A percentile compares a stretch with the other conserved stretches of the same genome.
phyloP scores from a whole-genome alignment of 2,329 filamentous ascomycete species.

The Myriosclerotinia curreyana region DNA sequence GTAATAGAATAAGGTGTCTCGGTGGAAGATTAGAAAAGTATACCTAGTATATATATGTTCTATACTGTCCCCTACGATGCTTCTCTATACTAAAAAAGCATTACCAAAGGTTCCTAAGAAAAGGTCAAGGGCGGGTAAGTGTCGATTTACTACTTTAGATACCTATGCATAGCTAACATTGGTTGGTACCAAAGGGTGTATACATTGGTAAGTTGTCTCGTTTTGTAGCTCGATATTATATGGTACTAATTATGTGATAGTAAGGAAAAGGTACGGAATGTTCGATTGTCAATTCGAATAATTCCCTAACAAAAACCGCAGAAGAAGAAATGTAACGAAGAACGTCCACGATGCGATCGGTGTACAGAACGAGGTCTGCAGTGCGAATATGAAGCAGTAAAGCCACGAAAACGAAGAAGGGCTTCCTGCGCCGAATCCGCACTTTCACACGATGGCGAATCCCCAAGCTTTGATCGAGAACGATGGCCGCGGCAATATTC shows the following conservation, averaged over 20 bases:
- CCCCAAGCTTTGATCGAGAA: conserved; percentile 27
- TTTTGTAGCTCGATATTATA: background rate
- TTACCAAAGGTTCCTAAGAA: conserved; percentile 57
- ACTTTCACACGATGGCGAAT: conserved; percentile 28
- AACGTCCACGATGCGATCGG: conserved; percentile 37
- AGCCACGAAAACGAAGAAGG: conserved; percentile 33
- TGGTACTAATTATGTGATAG: conserved; percentile 32
- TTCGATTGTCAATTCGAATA: background rate
- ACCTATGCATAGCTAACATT: conserved; percentile 24
- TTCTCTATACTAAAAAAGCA: conserved; percentile 57
- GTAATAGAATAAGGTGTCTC: background rate
- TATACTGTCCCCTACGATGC: conserved; percentile 43
- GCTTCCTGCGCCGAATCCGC: conserved; percentile 27
- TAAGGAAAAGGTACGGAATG: conserved; percentile 38
- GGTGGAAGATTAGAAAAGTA: background rate
- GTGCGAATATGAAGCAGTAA: conserved; percentile 39
- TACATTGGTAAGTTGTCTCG: conserved; percentile 36
- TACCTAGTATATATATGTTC: background rate
- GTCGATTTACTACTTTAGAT: background rate
- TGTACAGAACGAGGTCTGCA: conserved; percentile 34
- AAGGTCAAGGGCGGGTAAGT: conserved; percentile 57
- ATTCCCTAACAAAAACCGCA: conserved; percentile 27
- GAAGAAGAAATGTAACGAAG: conserved; percentile 41
- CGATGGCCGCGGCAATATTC: conserved; percentile 32
- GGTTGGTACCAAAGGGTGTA: conserved; percentile 32